Base-by-base conservation (phyloP, 768 basidiomycete genomes). In the Trametes cingulata region DNA sequence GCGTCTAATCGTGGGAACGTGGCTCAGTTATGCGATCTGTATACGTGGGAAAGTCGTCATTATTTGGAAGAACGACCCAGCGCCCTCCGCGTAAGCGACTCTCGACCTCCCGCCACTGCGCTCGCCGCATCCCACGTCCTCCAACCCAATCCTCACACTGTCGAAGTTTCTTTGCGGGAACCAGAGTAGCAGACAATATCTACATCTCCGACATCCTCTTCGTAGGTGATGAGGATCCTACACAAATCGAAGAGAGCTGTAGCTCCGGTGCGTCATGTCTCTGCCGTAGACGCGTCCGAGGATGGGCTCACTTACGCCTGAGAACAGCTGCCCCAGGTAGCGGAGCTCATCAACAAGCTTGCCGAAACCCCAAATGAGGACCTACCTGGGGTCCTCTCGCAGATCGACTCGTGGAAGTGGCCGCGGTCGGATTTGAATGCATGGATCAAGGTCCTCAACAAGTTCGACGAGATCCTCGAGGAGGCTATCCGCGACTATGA, bases 401-500 rank as follows among this genome's bases (percentile, higher is more conserved):
- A 82, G 61, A 87, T 95, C 68, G 84, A 89, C 66, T 73, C 80
- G 4, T 99, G 97, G 97, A 88, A 83, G 72, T 98, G 93, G 89
- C 93, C 95, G 36, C 85, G 97, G 63, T 95, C 95, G 56, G 97
- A 99, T 79, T 82, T 99, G 61, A 94, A 97, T 76, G 87, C 91
- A 57, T 99, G 97, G 97, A 87, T 93, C 73, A 88, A 88, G 71
- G 92, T 95, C 58, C 85, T 99, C 48, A 96, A 99, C 82, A 91
- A 90, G 72, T 95, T 99, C 72, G 97, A 99, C 77, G 78, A 79
- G 60, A 85, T 97, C 64, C 82, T 98, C 66, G 94, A 91, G 69
- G 85, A 85, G 40, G 79, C 87, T 65, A 90, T 97, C 72, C 80
- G 80, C 61, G 87, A 89, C 73, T 96, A 98, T 73, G 86, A 90